phyloP scores from a whole-genome alignment of 305 asterid genomes.

The Solanum hybrid region DNA sequence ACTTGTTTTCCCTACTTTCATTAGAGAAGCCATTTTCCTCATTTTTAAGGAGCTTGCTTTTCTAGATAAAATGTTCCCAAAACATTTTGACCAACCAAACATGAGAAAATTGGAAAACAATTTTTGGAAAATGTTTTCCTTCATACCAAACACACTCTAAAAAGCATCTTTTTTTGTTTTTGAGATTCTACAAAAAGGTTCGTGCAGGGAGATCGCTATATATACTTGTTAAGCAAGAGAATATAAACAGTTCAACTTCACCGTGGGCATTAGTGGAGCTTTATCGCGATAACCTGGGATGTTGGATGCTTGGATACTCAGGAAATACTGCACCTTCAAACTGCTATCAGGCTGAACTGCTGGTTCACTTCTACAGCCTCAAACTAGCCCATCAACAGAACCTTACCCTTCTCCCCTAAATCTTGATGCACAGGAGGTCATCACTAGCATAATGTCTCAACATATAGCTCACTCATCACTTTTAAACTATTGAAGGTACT shows the following conservation, averaged over 20 bases:
- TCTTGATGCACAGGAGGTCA: not conserved
- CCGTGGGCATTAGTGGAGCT: not conserved
- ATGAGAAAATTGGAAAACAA: not conserved
- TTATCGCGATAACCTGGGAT: not conserved
- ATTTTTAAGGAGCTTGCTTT: not conserved
- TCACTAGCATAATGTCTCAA: slow-evolving; percentile 1
- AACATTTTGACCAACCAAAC: not conserved
- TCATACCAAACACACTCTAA: not conserved
- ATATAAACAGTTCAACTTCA: not conserved
- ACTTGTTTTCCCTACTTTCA: not conserved
- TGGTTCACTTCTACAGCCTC: not conserved
- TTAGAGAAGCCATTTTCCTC: not conserved
- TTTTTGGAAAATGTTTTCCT: not conserved
- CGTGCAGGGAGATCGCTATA: not conserved
- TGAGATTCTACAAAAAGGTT: not conserved
- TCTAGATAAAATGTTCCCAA: not conserved
- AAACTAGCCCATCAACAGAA: not conserved
- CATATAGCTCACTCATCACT: not conserved
- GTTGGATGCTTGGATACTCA: not conserved
- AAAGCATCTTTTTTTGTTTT: not conserved
- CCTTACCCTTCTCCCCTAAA: not conserved
- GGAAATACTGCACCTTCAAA: not conserved
- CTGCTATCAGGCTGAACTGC: not conserved
- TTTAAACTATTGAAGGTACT: not conserved
- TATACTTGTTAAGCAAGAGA: not conserved